Conservation (phyloP, 2,329 filamentous ascomycete species). For the Talaromyces sp. region DNA sequence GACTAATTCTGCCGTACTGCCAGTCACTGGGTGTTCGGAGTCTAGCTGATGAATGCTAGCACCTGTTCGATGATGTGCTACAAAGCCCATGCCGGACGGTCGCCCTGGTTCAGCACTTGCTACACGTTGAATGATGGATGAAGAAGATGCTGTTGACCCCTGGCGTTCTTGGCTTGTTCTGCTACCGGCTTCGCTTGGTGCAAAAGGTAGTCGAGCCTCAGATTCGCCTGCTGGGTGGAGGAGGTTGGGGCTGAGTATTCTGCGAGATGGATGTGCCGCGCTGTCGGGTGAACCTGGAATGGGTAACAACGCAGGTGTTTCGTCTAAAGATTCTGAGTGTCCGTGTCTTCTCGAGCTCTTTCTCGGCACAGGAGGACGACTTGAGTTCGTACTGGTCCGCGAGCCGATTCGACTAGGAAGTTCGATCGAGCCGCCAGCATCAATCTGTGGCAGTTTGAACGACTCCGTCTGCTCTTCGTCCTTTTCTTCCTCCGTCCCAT, state of each 20-base stretch:
- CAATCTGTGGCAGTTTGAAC: conserved; percentile 59
- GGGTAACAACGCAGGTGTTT: conserved; percentile 18
- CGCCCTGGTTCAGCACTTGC: conserved; percentile 34
- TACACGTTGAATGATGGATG: conserved; percentile 27
- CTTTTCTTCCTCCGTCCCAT: conserved; percentile 18
- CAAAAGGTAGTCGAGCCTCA: conserved; percentile 40
- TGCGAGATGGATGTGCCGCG: conserved; percentile 20
- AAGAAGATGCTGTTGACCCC: conserved; percentile 35
- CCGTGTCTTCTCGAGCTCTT: conserved; percentile 64
- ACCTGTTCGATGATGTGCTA: conserved; percentile 47
- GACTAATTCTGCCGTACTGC: conserved; percentile 46
- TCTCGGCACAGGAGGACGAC: conserved; percentile 48
- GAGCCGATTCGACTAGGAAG: conserved; percentile 63
- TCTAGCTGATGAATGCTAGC: conserved; percentile 47
- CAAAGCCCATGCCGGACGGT: conserved; percentile 50
- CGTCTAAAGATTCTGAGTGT: conserved; percentile 19
- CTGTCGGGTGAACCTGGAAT: conserved; percentile 20
- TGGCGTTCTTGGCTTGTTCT: conserved; percentile 29
- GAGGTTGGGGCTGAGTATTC: conserved; percentile 15
- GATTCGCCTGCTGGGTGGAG: conserved; percentile 19
- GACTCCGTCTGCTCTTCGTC: conserved; percentile 17
- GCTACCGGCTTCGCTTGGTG: conserved; percentile 34
- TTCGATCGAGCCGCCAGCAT: conserved; percentile 58
- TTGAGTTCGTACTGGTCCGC: conserved; percentile 49
- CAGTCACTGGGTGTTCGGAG: conserved; percentile 37